phyloP scores from a whole-genome alignment of 164 flowering plant genomes.

The Taxillus chinensis region DNA sequence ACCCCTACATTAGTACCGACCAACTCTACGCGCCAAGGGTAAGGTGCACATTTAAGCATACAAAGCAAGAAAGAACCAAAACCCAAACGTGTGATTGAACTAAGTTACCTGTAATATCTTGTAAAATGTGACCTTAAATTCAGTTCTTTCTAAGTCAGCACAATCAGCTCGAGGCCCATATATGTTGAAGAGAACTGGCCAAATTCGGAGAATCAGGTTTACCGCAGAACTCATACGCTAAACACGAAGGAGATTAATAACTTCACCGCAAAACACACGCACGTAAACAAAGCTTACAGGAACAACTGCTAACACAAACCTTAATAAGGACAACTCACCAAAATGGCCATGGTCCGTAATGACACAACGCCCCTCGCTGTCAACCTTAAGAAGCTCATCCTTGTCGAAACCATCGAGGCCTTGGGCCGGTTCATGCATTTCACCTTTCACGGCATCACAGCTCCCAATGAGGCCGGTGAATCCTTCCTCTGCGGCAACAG shows the following conservation, averaged over 20 bases:
- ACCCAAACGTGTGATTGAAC: background rate
- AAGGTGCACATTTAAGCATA: no score
- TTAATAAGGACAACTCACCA: constrained; percentile 33
- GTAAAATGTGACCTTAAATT: constrained; percentile 64
- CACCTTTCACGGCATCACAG: constrained; percentile 21
- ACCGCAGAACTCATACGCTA: no score
- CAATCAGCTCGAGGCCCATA: constrained; percentile 88
- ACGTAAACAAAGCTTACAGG: no score
- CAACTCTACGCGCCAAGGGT: no score
- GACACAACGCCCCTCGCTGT: constrained; percentile 92
- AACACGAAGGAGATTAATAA: no score
- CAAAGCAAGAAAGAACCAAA: no score
- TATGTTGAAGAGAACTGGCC: constrained; percentile 78
- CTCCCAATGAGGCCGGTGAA: constrained; percentile 64
- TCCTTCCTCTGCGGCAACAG: constrained; percentile 87
- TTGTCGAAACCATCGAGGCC: constrained; percentile 46
- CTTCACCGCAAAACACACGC: no score
- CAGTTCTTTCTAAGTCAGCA: constrained; percentile 66
- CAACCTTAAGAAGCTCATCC: constrained; percentile 70
- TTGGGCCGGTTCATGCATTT: constrained; percentile 17
- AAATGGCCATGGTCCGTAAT: constrained; percentile 97
- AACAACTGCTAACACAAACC: background rate
- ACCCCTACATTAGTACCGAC: no score
- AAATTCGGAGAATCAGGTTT: background rate
- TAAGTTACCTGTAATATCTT: constrained; percentile 62